phyloP scores from a whole-genome alignment of 1,139 yeast genomes.

The Saccharomyces hybrid region DNA sequence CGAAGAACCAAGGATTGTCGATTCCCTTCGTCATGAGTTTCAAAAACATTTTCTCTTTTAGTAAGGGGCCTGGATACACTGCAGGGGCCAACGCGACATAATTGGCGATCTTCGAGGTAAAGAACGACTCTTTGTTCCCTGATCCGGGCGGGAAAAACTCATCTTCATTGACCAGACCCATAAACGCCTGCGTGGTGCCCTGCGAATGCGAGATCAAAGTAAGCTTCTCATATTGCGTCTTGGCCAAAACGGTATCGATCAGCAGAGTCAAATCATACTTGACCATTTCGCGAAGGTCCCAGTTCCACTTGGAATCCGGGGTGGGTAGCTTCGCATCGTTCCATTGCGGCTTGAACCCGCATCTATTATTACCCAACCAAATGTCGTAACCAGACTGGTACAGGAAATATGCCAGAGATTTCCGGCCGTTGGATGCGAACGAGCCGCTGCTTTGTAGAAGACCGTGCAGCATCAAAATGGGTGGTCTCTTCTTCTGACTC shows the following conservation, averaged over 20 bases:
- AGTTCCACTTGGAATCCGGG: slow-evolving; percentile 50
- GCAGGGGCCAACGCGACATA: slow-evolving; percentile 87
- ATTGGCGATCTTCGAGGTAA: slow-evolving; percentile 46
- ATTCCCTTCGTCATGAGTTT: slow-evolving; percentile 32
- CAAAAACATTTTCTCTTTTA: slow-evolving; percentile 51
- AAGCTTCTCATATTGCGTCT: slow-evolving; percentile 39
- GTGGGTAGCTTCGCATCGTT: slow-evolving; percentile 38
- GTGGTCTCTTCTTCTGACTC: slow-evolving; percentile 34
- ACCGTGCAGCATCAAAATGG: slow-evolving; percentile 77
- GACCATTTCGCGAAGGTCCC: slow-evolving; percentile 84
- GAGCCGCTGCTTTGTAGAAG: slow-evolving; percentile 82
- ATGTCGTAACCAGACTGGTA: slow-evolving; percentile 67
- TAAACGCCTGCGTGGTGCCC: slow-evolving; percentile 80
- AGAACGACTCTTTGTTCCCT: slow-evolving; percentile 31
- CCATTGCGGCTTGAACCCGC: slow-evolving; percentile 62
- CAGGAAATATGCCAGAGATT: slow-evolving; percentile 64
- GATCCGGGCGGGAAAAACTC: slow-evolving; percentile 8
- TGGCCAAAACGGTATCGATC: slow-evolving; percentile 50
- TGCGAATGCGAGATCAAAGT: slow-evolving; percentile 81
- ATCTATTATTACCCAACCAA: slow-evolving; percentile 89
- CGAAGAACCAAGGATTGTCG: slow-evolving; percentile 46
- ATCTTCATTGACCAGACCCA: slow-evolving; percentile 42
- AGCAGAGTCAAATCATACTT: slow-evolving; percentile 67
- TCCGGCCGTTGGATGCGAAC: slow-evolving; percentile 66
- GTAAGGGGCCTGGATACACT: slow-evolving; percentile 69